Conservation (phyloP, 495 filamentous ascomycete species). For the Collariella sp. region DNA sequence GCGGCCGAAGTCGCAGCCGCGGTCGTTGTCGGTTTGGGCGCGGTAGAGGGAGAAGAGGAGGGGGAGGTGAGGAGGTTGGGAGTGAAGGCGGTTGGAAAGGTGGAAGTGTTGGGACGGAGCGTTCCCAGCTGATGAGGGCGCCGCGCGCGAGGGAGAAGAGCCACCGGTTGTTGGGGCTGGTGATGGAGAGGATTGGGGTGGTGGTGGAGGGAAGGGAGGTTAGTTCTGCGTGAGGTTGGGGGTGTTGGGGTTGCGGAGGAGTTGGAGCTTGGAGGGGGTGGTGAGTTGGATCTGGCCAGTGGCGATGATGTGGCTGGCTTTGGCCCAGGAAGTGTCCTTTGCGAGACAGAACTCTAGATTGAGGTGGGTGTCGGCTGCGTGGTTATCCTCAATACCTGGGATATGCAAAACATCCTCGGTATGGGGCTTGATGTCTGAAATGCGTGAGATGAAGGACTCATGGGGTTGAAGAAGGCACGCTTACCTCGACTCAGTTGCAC, state of each 20-base stretch:
- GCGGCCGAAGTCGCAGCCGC: slow-evolving; percentile 36
- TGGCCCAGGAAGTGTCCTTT: slow-evolving; percentile 36
- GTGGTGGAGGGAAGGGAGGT: too few species aligned
- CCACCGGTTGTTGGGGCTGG: slow-evolving; percentile 26
- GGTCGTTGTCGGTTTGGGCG: slow-evolving; percentile 58
- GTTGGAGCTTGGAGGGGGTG: slow-evolving; percentile 14
- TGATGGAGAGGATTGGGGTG: slow-evolving; percentile 20
- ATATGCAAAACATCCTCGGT: slow-evolving; percentile 27
- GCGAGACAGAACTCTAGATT: slow-evolving; percentile 38
- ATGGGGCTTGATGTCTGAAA: slow-evolving; percentile 29
- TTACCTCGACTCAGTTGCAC: slow-evolving; percentile 31
- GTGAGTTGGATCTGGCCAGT: slow-evolving; percentile 42
- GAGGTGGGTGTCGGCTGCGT: slow-evolving; percentile 33
- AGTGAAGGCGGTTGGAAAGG: background rate
- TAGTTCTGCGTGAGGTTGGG: background rate
- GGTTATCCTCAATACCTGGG: slow-evolving; percentile 10
- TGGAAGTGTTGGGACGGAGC: too few species aligned
- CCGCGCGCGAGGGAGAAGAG: slow-evolving; percentile 38
- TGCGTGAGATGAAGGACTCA: slow-evolving; percentile 9
- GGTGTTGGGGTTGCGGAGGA: background rate
- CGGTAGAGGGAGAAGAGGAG: slow-evolving; percentile 43
- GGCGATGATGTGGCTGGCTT: slow-evolving; percentile 41
- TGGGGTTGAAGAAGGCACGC: background rate
- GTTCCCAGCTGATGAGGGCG: slow-evolving; percentile 30
- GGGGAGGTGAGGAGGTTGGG: slow-evolving; percentile 37